phyloP scores from a whole-genome alignment of 768 basidiomycete species.

The Myochromella boudieri region DNA sequence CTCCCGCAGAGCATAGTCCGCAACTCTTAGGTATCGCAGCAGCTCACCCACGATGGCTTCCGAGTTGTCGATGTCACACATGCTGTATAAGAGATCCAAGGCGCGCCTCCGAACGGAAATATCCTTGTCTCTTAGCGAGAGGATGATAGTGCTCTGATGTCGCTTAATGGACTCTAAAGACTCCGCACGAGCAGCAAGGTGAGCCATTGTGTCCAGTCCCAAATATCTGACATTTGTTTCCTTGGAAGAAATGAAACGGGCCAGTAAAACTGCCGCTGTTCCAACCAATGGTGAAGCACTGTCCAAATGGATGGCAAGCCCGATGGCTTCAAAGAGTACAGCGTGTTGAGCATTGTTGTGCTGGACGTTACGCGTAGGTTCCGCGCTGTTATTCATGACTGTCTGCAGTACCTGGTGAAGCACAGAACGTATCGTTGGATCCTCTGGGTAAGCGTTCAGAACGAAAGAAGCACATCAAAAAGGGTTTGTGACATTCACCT shows the following conservation, averaged over 20 bases:
- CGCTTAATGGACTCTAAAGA: conserved; percentile 90
- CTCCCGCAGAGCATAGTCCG: conserved; percentile 94
- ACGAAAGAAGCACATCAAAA: not conserved
- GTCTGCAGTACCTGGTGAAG: conserved; percentile 84
- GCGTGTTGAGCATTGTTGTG: conserved; percentile 99
- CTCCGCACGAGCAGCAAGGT: conserved; percentile 92
- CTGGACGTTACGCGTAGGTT: conserved; percentile 91
- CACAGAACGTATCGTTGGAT: conserved; percentile 72
- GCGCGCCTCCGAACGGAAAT: conserved; percentile 94
- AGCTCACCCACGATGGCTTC: conserved; percentile 96
- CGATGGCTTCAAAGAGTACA: conserved; percentile 96
- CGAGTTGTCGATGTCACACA: conserved; percentile 98
- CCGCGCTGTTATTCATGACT: conserved; percentile 88
- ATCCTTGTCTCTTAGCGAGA: conserved; percentile 94
- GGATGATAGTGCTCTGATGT: conserved; percentile 94
- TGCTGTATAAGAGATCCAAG: conserved; percentile 94
- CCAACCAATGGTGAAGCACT: conserved; percentile 85
- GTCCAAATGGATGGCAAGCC: conserved; percentile 94
- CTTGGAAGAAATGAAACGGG: conserved; percentile 95
- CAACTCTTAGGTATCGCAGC: conserved; percentile 89
- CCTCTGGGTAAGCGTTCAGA: conserved; percentile 51
- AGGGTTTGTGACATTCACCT: conserved; percentile 47
- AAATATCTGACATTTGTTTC: conserved; percentile 99
- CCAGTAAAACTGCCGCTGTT: conserved; percentile 86
- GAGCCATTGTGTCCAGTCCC: conserved; percentile 97